A percentile compares a stretch with the other conserved stretches of the same genome.
Conservation (phyloP, 2,329 filamentous ascomycete species). For the Magnaporthiopsis rhizophila region DNA sequence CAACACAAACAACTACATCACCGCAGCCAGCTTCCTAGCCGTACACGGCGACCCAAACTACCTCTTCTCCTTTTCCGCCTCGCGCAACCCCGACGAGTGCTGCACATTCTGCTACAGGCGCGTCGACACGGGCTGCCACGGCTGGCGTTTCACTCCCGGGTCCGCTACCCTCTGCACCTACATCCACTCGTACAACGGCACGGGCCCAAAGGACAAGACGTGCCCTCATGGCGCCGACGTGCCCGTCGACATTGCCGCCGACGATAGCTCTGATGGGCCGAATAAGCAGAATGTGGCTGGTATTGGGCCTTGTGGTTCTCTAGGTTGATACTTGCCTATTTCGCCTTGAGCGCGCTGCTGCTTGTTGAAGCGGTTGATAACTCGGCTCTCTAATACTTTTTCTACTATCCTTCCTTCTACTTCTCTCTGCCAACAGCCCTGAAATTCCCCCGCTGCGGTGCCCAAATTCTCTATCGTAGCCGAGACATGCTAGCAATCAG, state of each 20-base stretch:
- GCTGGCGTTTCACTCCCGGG: conserved; percentile 4
- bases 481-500: too few species aligned
- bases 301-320: conserved; percentile 2
- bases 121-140: conserved; percentile 4
- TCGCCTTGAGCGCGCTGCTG: not conserved
- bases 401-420: too few species aligned
- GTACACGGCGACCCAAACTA: conserved; percentile 1
- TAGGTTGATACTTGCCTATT: not conserved
- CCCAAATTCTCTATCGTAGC: too few species aligned
- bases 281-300: not conserved
- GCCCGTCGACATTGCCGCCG: not conserved
- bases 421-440: too few species aligned
- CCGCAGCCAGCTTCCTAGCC: not conserved
- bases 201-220: not conserved
- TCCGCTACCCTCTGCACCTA: conserved; percentile 3
- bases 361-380: not conserved
- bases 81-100: conserved; percentile 1
- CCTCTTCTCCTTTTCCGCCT: not conserved
- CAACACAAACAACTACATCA: not conserved
- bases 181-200: conserved; percentile 2
- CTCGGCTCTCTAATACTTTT: not conserved
- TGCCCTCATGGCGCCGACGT: conserved; percentile 4
- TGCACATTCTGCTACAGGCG: conserved; percentile 1
- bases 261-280: not conserved
- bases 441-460: too few species aligned